Percentiles rank a stretch among this genome's conserved stretches.
These are phyloP conservation scores for Wakefieldia striispora DNA, from an alignment of 768 basidiomycete species.

Conservation along the genomic window DNA sequence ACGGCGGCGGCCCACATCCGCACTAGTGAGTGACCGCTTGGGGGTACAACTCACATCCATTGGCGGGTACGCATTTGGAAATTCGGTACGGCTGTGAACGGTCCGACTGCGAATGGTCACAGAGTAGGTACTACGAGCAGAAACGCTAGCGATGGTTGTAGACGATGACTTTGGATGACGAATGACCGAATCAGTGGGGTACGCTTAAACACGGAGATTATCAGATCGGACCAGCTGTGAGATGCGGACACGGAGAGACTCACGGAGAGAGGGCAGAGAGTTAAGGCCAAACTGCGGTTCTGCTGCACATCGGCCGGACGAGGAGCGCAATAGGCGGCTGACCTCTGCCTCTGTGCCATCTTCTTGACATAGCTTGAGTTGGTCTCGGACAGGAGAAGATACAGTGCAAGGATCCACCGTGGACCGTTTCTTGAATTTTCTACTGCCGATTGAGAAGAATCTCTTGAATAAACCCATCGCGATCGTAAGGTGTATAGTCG, in stretches of 20 bases:
- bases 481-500: conserved; percentile 19
- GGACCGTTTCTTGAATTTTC: conserved; percentile 51
- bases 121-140: conserved; percentile 60
- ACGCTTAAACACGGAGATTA: conserved; percentile 39
- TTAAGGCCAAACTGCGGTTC: conserved; percentile 55
- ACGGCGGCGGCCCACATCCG: conserved; percentile 28
- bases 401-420: conserved; percentile 25
- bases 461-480: conserved; percentile 70
- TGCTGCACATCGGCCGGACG: conserved; percentile 63
- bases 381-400: conserved; percentile 22
- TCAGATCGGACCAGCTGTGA: background rate
- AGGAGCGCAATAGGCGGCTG: conserved; percentile 61
- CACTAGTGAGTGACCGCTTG: conserved; percentile 27
- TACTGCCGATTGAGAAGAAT: conserved; percentile 65
- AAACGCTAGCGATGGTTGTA: conserved; percentile 51
- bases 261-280: conserved; percentile 68
- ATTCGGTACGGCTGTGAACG: conserved; percentile 60
- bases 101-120: conserved; percentile 70
- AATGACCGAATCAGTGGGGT: conserved; percentile 62
- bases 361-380: conserved; percentile 21
- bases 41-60: conserved; percentile 28
- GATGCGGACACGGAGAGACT: conserved; percentile 30
- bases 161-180: conserved; percentile 50
- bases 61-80: conserved; percentile 59
- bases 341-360: conserved; percentile 47